Conservation (phyloP, 257 asterid species). For the Nicotiana sylvestris region DNA sequence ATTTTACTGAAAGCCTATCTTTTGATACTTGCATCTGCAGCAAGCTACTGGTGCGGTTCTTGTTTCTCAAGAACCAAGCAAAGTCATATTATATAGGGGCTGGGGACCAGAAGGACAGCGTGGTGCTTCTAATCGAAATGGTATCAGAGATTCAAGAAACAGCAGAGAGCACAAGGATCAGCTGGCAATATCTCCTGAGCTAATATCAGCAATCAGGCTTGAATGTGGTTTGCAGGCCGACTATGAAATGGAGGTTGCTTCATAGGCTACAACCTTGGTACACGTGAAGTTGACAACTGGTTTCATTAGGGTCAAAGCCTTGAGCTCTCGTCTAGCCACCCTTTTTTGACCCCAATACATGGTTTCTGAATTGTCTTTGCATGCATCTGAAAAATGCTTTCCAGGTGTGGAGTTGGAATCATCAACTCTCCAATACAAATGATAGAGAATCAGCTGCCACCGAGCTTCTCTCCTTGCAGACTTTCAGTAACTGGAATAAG, state of each 20-base stretch:
- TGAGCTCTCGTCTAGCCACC: neutral
- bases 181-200: conserved; percentile 59
- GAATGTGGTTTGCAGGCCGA: conserved; percentile 64
- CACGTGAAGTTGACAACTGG: neutral
- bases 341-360: neutral
- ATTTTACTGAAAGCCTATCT: neutral
- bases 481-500: neutral
- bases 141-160: neutral
- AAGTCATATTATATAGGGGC: conserved; percentile 90
- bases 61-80: conserved; percentile 95
- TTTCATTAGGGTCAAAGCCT: neutral
- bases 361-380: neutral
- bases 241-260: conserved; percentile 13
- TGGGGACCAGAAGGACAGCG: conserved; percentile 54
- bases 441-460: neutral
- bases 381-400: neutral
- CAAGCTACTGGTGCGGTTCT: conserved; percentile 84
- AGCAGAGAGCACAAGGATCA: conserved; percentile 23
- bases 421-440: neutral
- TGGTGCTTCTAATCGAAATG: conserved; percentile 18
- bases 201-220: conserved; percentile 69
- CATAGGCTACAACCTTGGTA: neutral
- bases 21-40: conserved; percentile 31
- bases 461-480: neutral
- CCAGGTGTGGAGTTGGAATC: neutral